Conservation (phyloP, 352 stramenopile genomes). For the Aphanomyces invadans region DNA sequence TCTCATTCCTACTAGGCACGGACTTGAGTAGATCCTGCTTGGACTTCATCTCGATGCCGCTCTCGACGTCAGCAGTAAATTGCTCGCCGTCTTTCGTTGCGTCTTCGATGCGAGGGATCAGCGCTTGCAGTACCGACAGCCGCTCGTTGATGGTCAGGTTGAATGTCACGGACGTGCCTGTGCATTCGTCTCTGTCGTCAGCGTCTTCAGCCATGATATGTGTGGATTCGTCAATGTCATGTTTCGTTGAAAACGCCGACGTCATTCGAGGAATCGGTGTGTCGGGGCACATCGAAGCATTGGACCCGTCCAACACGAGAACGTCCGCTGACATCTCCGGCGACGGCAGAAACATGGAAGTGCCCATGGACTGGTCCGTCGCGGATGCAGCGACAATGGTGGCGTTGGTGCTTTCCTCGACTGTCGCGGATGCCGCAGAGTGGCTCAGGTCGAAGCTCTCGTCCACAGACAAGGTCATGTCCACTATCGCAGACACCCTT, state of each 20-base stretch:
- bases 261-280: constrained; percentile 12
- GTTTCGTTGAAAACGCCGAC: constrained; percentile 12
- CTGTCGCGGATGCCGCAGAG: neutral
- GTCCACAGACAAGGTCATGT: neutral
- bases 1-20: neutral
- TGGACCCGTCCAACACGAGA: neutral
- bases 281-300: neutral
- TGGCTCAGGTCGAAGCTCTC: neutral
- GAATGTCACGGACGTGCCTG: constrained; percentile 2
- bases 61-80: constrained; percentile 27
- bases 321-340: neutral
- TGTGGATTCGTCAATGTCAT: neutral
- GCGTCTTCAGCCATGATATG: neutral
- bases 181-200: neutral
- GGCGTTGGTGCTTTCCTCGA: neutral
- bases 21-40: constrained; percentile 67
- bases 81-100: constrained; percentile 48
- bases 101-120: constrained; percentile 58
- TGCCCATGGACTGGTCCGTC: too few species aligned
- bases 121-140: constrained; percentile 30
- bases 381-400: neutral
- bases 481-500: neutral
- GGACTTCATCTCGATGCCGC: constrained; percentile 40
- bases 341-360: too few species aligned
- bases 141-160: constrained; percentile 11